phyloP scores from a whole-genome alignment of 805 yeast genomes.

The Wickerhamomyces silvicola region DNA sequence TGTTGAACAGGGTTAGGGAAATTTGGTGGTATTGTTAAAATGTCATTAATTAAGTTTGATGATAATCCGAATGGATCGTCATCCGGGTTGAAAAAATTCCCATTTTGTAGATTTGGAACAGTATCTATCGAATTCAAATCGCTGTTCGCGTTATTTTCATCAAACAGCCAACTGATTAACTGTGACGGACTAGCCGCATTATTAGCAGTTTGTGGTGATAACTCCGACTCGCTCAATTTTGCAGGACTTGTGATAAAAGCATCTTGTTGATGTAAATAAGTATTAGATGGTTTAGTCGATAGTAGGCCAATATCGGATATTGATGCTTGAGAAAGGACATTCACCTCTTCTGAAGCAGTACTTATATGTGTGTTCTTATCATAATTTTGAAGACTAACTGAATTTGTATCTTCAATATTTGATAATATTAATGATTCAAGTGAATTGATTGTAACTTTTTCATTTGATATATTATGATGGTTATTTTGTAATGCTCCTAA shows the following conservation, averaged over 20 bases:
- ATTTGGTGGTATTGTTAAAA: constrained; percentile 24
- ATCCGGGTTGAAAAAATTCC: constrained; percentile 23
- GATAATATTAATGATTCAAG: constrained; percentile 23
- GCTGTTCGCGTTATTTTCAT: constrained; percentile 14
- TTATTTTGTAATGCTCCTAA: neutral
- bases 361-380: constrained; percentile 17
- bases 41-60: constrained; percentile 20
- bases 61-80: constrained; percentile 26
- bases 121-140: constrained; percentile 8
- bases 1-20: constrained; percentile 25
- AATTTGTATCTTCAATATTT: constrained; percentile 16
- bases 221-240: too few relatives aligned
- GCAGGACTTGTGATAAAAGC: too few relatives aligned
- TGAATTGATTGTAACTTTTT: constrained; percentile 19
- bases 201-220: too few relatives aligned
- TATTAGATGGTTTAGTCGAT: too few relatives aligned
- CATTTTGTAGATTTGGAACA: constrained; percentile 14
- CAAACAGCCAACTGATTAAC: constrained; percentile 23
- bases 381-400: constrained; percentile 18
- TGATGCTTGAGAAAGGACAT: constrained; percentile 13
- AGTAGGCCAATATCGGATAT: constrained; percentile 4
- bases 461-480: neutral
- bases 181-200: constrained; percentile 16
- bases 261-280: too few relatives aligned
- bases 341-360: constrained; percentile 25